Percentiles rank a stretch among this genome's conserved stretches.
Conservation (phyloP, 2,329 filamentous ascomycete genomes). For the Arthrobotrys entomopaga region DNA sequence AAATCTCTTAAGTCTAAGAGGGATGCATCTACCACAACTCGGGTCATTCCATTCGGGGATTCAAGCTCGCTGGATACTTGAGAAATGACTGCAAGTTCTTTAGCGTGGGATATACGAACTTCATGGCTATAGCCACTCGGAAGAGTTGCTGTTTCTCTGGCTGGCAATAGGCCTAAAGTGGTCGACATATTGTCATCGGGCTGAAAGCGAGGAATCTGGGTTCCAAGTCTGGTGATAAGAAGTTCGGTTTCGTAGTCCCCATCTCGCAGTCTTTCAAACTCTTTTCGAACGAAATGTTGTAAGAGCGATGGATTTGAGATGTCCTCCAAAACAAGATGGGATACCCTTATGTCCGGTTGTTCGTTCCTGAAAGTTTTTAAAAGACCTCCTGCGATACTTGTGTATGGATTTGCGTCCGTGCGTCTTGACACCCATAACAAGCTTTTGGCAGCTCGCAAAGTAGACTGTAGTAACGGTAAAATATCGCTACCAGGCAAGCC, state of each 20-base stretch:
- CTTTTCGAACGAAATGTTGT: conserved; percentile 25
- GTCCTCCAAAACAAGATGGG: conserved; percentile 47
- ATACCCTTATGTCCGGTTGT: conserved; percentile 55
- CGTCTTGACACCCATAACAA: conserved; percentile 57
- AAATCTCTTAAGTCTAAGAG: conserved; percentile 20
- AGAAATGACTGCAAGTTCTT: conserved; percentile 43
- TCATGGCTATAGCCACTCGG: conserved; percentile 45
- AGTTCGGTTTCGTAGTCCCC: conserved; percentile 51
- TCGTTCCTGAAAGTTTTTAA: conserved; percentile 56
- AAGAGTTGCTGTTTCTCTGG: conserved; percentile 13
- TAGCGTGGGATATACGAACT: conserved; percentile 26
- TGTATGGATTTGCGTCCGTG: conserved; percentile 38
- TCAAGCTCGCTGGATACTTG: background rate
- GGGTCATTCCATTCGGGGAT: conserved; percentile 1
- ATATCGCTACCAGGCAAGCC: conserved; percentile 54
- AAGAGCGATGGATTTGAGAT: conserved; percentile 15
- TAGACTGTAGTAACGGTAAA: conserved; percentile 54
- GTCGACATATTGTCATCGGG: conserved; percentile 57
- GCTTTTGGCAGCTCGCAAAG: conserved; percentile 46
- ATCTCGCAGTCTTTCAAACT: conserved; percentile 37
- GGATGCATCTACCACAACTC: conserved; percentile 11
- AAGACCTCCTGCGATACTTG: conserved; percentile 54
- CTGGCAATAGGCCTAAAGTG: conserved; percentile 43
- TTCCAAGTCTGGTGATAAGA: conserved; percentile 18
- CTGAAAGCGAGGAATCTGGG: conserved; percentile 54